Evolutionary conservation across 129 eudicot species (phyloP), one percentile per base, ranked within the genome.

Genomic region (Pulicaria dysenterica): DNA sequence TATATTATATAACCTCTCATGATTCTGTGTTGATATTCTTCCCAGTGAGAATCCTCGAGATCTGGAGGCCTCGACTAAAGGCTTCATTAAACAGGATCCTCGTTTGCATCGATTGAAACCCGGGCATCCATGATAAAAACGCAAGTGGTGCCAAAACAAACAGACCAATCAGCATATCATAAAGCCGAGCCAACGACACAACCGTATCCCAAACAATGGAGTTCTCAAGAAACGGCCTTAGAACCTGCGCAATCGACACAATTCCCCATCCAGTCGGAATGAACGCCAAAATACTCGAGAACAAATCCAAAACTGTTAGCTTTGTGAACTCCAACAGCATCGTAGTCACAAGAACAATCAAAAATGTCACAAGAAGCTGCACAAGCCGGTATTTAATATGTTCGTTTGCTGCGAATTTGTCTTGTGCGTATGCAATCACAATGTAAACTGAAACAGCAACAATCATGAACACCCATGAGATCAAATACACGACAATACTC

Each of bases 221-320:
- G 37, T 85, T 61, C 75, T 92, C 92, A 60, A 92, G 72, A 75
- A 92, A 92, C 72, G 98, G 96, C 67, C 96, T 85, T 34, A 92
- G 86, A 60, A 92, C 98, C 65, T 79, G 95, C 14, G 96, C 98
- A 6, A 92, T 87, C 15, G 69, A 85, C 75, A 92, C 73, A 3
- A 89, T 77, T 8, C 98, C 98, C 98, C 98, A 92, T 1, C 98
- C 98, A 0, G 98, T 89, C 11, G 98, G 98, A 48, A 92, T 83
- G 71, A 92, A 84, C 17, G 96, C 98, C 88, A 92, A 64, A 15
- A 79, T n/a, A 50, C 98, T 83, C 42, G 86, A 81, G 48, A 85
- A 17, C 73, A 92, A 64, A 80, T 92, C 98, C 41, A 80, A 36
- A 31, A 81, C 12, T 39, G 76, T 67, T 19, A 89, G 70, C 0